These are phyloP conservation scores for Hymenoscyphus fraxineus DNA, from an alignment of 2,329 filamentous ascomycete species.

Conservation along the genomic window DNA sequence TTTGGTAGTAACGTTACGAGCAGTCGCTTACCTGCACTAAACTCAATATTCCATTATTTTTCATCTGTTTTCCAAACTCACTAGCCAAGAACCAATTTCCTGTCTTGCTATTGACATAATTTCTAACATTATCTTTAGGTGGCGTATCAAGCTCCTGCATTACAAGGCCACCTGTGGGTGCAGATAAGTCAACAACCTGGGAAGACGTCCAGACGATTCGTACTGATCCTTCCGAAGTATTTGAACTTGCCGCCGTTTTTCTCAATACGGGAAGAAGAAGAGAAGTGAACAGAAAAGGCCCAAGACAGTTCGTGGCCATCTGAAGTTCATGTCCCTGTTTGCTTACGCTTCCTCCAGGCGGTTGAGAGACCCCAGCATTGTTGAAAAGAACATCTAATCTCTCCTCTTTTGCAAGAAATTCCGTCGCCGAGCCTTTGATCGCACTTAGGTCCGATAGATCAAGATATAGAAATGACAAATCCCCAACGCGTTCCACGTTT, in stretches of 20 bases:
- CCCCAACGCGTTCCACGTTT: conserved; percentile 21
- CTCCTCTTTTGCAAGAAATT: conserved; percentile 36
- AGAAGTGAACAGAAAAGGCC: conserved; percentile 37
- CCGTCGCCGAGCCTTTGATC: conserved; percentile 34
- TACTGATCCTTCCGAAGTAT: conserved; percentile 12
- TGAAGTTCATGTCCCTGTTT: conserved; percentile 35
- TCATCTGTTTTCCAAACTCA: neutral
- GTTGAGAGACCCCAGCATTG: conserved; percentile 38
- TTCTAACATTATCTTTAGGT: neutral
- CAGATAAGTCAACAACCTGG: conserved; percentile 15
- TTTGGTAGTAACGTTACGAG: neutral
- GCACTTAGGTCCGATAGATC: conserved; percentile 38
- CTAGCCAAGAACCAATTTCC: conserved; percentile 1
- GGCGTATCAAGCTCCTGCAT: conserved; percentile 11
- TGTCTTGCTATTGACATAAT: conserved; percentile 1
- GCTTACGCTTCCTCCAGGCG: conserved; percentile 29
- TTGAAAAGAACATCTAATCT: conserved; percentile 40
- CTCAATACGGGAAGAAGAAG: conserved; percentile 30
- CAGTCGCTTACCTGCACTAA: neutral
- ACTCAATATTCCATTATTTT: neutral
- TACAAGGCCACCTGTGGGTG: conserved; percentile 15
- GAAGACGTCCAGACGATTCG: conserved; percentile 24
- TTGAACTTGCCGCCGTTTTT: conserved; percentile 7
- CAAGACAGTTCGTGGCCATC: conserved; percentile 36
- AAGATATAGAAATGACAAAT: conserved; percentile 36